phyloP scores from a whole-genome alignment of 2,329 filamentous ascomycete species.

The Botrytis byssoidea region DNA sequence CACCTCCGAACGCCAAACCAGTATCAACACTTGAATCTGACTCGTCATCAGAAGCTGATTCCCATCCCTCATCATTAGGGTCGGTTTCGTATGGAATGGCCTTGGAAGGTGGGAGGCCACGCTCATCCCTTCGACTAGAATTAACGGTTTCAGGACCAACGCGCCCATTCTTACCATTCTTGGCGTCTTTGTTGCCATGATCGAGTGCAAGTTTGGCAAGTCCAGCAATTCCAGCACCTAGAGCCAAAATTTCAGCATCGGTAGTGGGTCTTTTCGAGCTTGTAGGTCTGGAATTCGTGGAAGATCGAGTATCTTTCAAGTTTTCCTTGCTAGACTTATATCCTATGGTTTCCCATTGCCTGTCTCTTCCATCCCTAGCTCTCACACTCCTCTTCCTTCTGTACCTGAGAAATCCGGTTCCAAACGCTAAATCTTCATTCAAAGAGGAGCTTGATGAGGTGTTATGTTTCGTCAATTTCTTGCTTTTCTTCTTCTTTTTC shows the following conservation, averaged over 20 bases:
- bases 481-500: constrained; percentile 13
- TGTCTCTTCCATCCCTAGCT: constrained; percentile 34
- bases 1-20: constrained; percentile 58
- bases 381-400: constrained; percentile 33
- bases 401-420: constrained; percentile 50
- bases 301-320: constrained; percentile 22
- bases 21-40: constrained; percentile 52
- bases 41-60: constrained; percentile 56
- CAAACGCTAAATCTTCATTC: constrained; percentile 68
- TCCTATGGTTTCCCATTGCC: constrained; percentile 32
- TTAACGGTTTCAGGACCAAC: constrained; percentile 18
- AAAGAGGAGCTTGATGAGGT: constrained; percentile 68
- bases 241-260: constrained; percentile 47
- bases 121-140: constrained; percentile 26
- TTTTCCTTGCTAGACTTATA: constrained; percentile 25
- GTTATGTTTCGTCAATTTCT: constrained; percentile 31
- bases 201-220: constrained; percentile 47
- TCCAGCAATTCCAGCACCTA: constrained; percentile 48
- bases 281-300: constrained; percentile 34
- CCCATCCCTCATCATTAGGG: constrained; percentile 52
- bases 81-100: constrained; percentile 35
- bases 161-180: constrained; percentile 34
- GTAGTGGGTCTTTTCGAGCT: constrained; percentile 36
- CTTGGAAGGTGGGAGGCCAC: constrained; percentile 34
- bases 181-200: constrained; percentile 40